Conservation (phyloP, 2,329 filamentous ascomycete species). For the Epichloe bromicola region DNA sequence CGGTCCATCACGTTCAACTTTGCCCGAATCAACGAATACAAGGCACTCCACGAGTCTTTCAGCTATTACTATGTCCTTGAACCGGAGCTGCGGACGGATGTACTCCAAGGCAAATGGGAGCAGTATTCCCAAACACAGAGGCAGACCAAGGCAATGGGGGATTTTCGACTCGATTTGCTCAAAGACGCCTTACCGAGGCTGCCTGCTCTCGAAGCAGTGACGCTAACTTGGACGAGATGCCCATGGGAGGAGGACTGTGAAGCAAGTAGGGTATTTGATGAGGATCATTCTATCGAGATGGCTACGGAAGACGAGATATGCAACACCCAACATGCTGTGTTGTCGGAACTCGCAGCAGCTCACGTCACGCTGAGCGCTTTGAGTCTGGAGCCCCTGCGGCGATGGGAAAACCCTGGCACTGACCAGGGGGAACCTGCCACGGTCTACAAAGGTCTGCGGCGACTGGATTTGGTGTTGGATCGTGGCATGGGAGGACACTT, state of each 20-base stretch:
- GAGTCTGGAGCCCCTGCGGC: background rate
- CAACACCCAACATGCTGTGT: slow-evolving; percentile 10
- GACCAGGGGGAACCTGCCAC: background rate
- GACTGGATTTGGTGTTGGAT: background rate
- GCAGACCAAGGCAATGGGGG: slow-evolving; percentile 9
- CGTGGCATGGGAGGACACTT: background rate
- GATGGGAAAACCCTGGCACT: background rate
- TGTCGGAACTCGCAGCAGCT: slow-evolving; percentile 8
- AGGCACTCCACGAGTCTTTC: slow-evolving; percentile 22
- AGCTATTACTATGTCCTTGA: slow-evolving; percentile 25
- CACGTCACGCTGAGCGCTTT: slow-evolving; percentile 8
- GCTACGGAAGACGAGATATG: slow-evolving; percentile 4
- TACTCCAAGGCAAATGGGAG: slow-evolving; percentile 23
- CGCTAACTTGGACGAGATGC: slow-evolving; percentile 12
- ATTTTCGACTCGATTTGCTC: background rate
- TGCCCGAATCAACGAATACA: slow-evolving; percentile 27
- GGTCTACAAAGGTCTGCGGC: background rate
- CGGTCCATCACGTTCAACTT: slow-evolving; percentile 32
- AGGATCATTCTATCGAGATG: slow-evolving; percentile 10
- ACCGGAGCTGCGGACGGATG: slow-evolving; percentile 22
- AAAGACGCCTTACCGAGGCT: slow-evolving; percentile 7
- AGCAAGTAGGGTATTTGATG: slow-evolving; percentile 5
- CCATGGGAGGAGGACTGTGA: slow-evolving; percentile 10
- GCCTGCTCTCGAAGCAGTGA: slow-evolving; percentile 11
- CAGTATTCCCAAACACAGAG: slow-evolving; percentile 24